Conservation (phyloP, 2,329 filamentous ascomycete genomes). For the Lecanoromycetidae sp. region DNA sequence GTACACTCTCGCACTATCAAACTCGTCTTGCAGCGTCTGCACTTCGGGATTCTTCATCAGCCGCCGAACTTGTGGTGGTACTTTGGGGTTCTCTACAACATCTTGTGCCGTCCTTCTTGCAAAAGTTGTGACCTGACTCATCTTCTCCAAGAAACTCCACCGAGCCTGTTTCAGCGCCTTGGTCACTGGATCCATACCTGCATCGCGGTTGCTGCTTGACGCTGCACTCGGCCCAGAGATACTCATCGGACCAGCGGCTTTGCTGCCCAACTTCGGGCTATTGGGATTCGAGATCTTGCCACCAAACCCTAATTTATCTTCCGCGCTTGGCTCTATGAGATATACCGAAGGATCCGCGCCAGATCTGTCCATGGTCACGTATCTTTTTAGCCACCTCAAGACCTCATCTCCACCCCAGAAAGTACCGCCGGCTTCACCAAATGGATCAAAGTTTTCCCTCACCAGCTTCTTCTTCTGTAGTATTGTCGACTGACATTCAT, state of each 20-base stretch:
- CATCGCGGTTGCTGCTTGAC: slow-evolving; percentile 38
- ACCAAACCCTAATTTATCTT: slow-evolving; percentile 74
- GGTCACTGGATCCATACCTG: slow-evolving; percentile 79
- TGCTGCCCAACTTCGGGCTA: slow-evolving; percentile 30
- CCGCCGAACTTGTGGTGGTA: slow-evolving; percentile 77
- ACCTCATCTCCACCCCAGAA: slow-evolving; percentile 99
- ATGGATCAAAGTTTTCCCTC: slow-evolving; percentile 78
- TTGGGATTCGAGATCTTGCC: slow-evolving; percentile 40
- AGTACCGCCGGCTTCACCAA: slow-evolving; percentile 70
- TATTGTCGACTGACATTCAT: slow-evolving; percentile 90
- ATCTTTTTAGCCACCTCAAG: slow-evolving; percentile 75
- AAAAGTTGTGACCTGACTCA: slow-evolving; percentile 95
- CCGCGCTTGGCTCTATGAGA: slow-evolving; percentile 71
- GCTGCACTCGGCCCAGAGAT: slow-evolving; percentile 5
- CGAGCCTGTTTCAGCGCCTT: slow-evolving; percentile 90
- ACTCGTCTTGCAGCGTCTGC: slow-evolving; percentile 89
- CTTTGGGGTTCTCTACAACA: slow-evolving; percentile 75
- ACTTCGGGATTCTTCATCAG: slow-evolving; percentile 86
- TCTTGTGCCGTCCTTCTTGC: slow-evolving; percentile 85
- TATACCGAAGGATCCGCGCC: slow-evolving; percentile 82
- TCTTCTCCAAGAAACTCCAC: slow-evolving; percentile 93
- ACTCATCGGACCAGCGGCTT: slow-evolving; percentile 28
- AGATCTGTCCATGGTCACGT: slow-evolving; percentile 71
- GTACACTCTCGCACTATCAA: slow-evolving; percentile 90
- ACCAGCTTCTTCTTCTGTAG: slow-evolving; percentile 80